Percentiles rank a stretch among this genome's conserved stretches.
These are phyloP conservation scores for Capsella rubella DNA, from an alignment of 441 rosid species.

Conservation along the genomic window DNA sequence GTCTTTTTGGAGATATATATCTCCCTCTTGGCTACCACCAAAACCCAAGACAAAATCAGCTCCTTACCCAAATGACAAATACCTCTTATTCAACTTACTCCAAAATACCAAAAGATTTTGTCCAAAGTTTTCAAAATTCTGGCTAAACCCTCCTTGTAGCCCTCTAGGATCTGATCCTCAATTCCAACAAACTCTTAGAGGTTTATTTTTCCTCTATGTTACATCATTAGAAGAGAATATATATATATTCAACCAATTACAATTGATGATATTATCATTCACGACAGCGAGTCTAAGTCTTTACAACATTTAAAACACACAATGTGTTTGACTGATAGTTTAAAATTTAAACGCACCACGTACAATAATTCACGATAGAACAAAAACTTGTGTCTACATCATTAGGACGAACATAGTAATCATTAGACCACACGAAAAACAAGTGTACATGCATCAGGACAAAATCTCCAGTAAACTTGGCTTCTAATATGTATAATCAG, in stretches of 20 bases:
- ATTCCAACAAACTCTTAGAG: no score
- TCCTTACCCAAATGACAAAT: background rate
- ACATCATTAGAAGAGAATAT: background rate
- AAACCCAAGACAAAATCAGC: background rate
- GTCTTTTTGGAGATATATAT: slow-evolving; percentile 19
- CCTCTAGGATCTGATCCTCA: no score
- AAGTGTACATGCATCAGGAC: background rate
- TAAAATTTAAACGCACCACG: background rate
- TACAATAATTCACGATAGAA: background rate
- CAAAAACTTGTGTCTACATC: background rate
- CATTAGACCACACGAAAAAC: background rate
- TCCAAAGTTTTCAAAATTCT: background rate
- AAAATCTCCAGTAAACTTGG: background rate
- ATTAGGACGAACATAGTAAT: background rate
- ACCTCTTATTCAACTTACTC: slow-evolving; percentile 34
- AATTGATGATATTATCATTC: background rate
- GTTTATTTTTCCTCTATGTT: background rate
- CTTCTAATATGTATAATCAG: background rate
- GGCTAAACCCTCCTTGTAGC: no score
- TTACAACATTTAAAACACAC: background rate
- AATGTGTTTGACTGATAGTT: no score
- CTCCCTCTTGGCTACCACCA: slow-evolving; percentile 24
- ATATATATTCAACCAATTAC: background rate
- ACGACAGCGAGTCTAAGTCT: background rate
- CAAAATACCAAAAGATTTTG: slow-evolving; percentile 8